Evolutionary conservation across 805 yeast species (phyloP).

Genomic region (Teunomyces funiuensis): DNA sequence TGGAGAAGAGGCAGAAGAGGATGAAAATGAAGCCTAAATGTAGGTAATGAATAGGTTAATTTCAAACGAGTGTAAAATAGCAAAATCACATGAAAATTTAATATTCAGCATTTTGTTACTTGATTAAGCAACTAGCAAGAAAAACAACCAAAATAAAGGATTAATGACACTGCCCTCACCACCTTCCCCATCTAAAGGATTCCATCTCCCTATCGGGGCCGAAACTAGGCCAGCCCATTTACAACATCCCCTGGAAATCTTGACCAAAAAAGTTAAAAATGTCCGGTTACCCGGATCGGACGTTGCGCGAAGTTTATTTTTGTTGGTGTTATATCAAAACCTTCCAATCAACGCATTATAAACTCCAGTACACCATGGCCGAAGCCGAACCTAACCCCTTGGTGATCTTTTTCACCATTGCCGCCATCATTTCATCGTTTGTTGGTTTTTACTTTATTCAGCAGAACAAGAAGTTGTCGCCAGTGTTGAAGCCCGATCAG

Average conservation of each 20-base stretch:
- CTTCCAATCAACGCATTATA: not conserved
- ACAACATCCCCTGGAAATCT: not conserved
- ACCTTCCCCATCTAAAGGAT: no score
- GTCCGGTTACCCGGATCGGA: conserved; percentile 1
- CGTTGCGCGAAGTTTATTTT: not conserved
- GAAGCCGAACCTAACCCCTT: conserved; percentile 41
- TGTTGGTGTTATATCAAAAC: not conserved
- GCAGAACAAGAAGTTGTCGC: conserved; percentile 37
- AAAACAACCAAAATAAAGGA: no score
- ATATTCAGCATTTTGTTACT: no score
- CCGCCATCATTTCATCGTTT: conserved; percentile 34
- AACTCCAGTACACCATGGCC: conserved; percentile 16
- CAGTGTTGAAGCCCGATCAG: conserved; percentile 61
- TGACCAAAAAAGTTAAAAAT: not conserved
- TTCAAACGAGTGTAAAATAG: not conserved
- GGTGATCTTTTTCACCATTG: conserved; percentile 39
- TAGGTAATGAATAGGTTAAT: not conserved
- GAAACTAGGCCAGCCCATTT: not conserved
- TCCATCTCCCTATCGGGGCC: not conserved
- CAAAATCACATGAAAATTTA: no score
- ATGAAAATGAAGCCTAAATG: conserved; percentile 10
- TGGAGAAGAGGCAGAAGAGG: conserved; percentile 43
- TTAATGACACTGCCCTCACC: no score
- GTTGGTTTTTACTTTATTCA: conserved; percentile 35
- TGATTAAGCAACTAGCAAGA: no score